Evolutionary conservation across 441 rosid genomes (phyloP), one percentile per base, ranked within the genome.

Genomic region (Breynia disticha): DNA sequence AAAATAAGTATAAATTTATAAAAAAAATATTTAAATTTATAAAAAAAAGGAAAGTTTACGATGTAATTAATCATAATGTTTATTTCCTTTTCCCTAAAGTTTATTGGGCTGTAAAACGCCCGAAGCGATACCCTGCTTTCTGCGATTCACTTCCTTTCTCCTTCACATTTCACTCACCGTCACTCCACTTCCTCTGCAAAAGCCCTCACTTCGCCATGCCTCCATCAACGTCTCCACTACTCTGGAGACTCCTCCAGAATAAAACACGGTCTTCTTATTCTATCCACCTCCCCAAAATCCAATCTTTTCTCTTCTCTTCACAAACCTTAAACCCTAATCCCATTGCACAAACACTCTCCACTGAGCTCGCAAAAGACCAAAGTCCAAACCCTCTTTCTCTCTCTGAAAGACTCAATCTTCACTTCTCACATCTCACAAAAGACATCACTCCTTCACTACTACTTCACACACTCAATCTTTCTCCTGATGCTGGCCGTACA

Each of bases 401-500:
- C 59, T 67, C 83, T 19, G 79, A 75, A 54, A 73, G 81, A 11
- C 84, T 93, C 50, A 73, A 81, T 28, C 91, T 91, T 42, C 66
- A 67, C 66, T 89, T 81, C 75, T 84, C 97, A 18, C 97, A 88
- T 68, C 47, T 93, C 68, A 71, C 56, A 19, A 52, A 37, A 67
- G 15, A 86, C 74, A 5, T 66, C n/a, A 73, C 77, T 17, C 77
- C 88, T 16, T 56, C 74, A 5, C 59, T 86, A 50, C 70, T 93
- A 57, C 71, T 57, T 17, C 72, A 78, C 16, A 75, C 96, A 0
- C 95, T 89, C 45, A 81, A 75, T 56, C 69, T 86, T 50, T 76
- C 95, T 8, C 81, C 84, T 0, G 90, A 79, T 46, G 95, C 97
- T 24, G 96, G 97, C 20, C 95, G 98, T 19, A 60, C 80, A 0